Evolutionary conservation across 306 rosid genomes (phyloP).

Genomic region (Luffa acutangula): DNA sequence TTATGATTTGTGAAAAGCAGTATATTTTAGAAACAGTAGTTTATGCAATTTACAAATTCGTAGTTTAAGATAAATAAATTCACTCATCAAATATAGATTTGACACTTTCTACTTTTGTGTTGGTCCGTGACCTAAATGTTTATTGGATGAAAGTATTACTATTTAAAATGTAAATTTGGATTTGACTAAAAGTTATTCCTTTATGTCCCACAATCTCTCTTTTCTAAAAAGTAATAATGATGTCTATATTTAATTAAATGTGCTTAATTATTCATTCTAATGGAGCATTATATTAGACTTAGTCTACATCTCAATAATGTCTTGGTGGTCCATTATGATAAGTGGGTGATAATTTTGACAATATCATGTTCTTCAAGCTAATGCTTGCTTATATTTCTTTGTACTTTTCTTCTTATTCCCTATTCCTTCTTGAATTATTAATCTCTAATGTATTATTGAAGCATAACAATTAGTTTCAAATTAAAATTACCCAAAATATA

Average conservation of each 20-base stretch:
- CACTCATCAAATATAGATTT: background rate
- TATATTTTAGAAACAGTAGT: no score
- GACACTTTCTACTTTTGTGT: background rate
- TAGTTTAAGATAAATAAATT: no score
- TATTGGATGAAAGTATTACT: no score
- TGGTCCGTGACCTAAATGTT: no score
- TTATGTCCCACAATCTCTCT: background rate
- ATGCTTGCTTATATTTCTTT: background rate
- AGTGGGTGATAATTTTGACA: constrained; percentile 5
- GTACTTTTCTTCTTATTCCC: background rate
- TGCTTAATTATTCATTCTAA: constrained; percentile 1
- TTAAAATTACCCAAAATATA: background rate
- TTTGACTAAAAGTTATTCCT: background rate
- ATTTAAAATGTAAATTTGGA: background rate
- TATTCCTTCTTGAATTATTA: background rate
- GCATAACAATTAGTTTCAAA: background rate
- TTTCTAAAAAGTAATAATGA: background rate
- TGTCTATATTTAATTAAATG: background rate
- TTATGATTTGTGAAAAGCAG: no score
- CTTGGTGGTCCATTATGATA: background rate
- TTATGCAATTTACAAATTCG: no score
- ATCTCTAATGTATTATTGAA: background rate
- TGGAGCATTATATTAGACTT: background rate
- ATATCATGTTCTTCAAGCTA: background rate
- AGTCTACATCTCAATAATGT: constrained; percentile 4